Percentiles rank a stretch among this genome's conserved stretches.
These are phyloP conservation scores for Lactarius akahatsu DNA, from an alignment of 768 basidiomycete species.

Conservation along the genomic window DNA sequence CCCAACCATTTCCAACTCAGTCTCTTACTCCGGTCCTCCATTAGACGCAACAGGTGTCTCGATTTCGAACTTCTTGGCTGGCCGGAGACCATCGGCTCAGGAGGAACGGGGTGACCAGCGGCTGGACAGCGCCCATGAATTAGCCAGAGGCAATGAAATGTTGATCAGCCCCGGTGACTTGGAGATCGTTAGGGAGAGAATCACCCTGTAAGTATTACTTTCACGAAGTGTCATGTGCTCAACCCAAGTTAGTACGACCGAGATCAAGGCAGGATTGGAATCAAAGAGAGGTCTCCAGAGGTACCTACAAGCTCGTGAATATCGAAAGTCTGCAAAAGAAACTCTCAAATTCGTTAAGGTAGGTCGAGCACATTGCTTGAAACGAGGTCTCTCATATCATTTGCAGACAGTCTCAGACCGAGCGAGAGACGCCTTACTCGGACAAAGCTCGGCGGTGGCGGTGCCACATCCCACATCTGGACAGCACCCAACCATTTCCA, in stretches of 20 bases:
- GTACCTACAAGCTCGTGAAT: conserved; percentile 18
- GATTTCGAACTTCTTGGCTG: conserved; percentile 3
- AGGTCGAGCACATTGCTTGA: no score
- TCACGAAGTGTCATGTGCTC: not conserved
- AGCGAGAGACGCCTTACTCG: not conserved
- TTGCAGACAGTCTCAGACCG: conserved; percentile 11
- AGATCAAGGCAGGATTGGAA: conserved; percentile 3
- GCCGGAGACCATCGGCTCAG: not conserved
- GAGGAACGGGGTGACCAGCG: not conserved
- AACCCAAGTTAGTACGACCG: conserved; percentile 1
- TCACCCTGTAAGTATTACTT: conserved; percentile 6
- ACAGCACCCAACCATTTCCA: not conserved
- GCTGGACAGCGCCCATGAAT: conserved; percentile 9
- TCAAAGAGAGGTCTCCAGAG: conserved; percentile 2
- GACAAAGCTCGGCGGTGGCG: not conserved
- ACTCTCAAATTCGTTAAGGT: conserved; percentile 5
- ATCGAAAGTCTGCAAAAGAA: conserved; percentile 1
- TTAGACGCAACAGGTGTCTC: conserved; percentile 16
- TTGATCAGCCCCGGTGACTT: not conserved
- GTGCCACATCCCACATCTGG: not conserved
- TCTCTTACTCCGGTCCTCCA: not conserved
- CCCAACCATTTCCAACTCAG: no score
- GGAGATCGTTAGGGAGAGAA: conserved; percentile 8
- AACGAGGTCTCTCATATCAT: not conserved
- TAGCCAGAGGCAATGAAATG: not conserved